Percentiles rank a stretch among this genome's conserved stretches.
Conservation (phyloP, 352 stramenopile genomes). For the Pythium rishiriense region DNA sequence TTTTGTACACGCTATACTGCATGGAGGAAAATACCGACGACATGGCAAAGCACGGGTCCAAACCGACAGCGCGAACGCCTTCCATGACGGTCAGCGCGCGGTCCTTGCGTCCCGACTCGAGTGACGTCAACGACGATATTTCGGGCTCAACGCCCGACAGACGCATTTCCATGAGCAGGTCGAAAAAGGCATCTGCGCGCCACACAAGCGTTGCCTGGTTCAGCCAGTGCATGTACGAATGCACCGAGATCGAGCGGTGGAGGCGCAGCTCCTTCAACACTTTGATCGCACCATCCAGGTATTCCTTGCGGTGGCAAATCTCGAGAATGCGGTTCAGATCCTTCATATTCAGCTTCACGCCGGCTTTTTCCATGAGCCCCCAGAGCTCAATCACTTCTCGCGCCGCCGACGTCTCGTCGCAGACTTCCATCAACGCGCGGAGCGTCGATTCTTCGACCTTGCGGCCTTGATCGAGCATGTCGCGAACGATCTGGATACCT, state of each 20-base stretch:
- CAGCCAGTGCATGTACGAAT: slow-evolving; percentile 88
- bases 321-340: slow-evolving; percentile 74
- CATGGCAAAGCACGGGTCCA: slow-evolving; percentile 88
- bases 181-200: slow-evolving; percentile 82
- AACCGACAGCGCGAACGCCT: slow-evolving; percentile 74
- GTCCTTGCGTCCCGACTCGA: slow-evolving; percentile 83
- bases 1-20: slow-evolving; percentile 69
- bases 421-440: slow-evolving; percentile 68
- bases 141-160: slow-evolving; percentile 76
- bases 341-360: slow-evolving; percentile 48
- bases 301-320: slow-evolving; percentile 78
- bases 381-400: slow-evolving; percentile 69
- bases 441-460: slow-evolving; percentile 78
- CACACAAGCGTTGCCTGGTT: slow-evolving; percentile 77
- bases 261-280: slow-evolving; percentile 78
- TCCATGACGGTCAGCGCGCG: slow-evolving; percentile 87
- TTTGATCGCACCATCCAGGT: slow-evolving; percentile 75
- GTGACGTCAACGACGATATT: slow-evolving; percentile 82
- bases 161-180: slow-evolving; percentile 86
- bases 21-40: slow-evolving; percentile 83
- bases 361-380: slow-evolving; percentile 66
- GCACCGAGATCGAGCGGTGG: slow-evolving; percentile 54
- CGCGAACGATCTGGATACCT: slow-evolving; percentile 75
- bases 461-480: slow-evolving; percentile 85
- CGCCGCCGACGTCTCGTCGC: slow-evolving; percentile 65